phyloP scores from a whole-genome alignment of 1,284 basidiomycete species.

The Irpex sp. region DNA sequence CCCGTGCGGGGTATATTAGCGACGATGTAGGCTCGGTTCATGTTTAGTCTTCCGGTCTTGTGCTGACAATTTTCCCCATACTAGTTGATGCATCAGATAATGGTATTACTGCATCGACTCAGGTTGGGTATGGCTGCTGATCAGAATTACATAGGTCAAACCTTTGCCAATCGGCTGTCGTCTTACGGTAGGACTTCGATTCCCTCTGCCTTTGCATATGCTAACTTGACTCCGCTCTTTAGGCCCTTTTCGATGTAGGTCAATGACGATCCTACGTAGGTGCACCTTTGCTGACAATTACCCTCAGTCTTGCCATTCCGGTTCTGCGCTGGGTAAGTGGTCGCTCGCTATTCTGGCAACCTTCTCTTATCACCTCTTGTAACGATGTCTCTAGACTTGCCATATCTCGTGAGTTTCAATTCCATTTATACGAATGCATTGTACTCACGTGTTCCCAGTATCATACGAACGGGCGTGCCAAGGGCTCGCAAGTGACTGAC shows the following conservation, averaged over 20 bases:
- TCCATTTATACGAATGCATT: not conserved
- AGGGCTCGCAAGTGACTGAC: conserved; percentile 42
- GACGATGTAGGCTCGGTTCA: conserved; percentile 56
- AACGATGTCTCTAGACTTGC: conserved; percentile 42
- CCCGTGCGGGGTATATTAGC: conserved; percentile 62
- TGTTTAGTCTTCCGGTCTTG: not conserved
- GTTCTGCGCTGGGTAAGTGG: conserved; percentile 51
- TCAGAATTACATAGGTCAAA: conserved; percentile 39
- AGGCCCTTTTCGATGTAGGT: conserved; percentile 72
- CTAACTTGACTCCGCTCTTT: not conserved
- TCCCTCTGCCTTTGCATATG: not conserved
- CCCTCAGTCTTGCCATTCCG: conserved; percentile 58
- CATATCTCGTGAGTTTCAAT: conserved; percentile 46
- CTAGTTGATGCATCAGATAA: conserved; percentile 56
- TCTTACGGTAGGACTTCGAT: conserved; percentile 52
- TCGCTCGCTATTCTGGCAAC: not conserved
- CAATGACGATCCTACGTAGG: too few relatives aligned
- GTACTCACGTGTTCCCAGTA: conserved; percentile 38
- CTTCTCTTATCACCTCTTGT: not conserved
- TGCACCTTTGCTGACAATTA: not conserved
- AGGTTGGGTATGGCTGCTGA: too few relatives aligned
- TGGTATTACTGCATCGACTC: conserved; percentile 35
- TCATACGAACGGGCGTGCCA: conserved; percentile 53
- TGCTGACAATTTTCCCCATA: not conserved
- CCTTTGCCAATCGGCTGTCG: conserved; percentile 60